Evolutionary conservation across 129 eudicot genomes (phyloP).

Genomic region (Erigeron canadensis): DNA sequence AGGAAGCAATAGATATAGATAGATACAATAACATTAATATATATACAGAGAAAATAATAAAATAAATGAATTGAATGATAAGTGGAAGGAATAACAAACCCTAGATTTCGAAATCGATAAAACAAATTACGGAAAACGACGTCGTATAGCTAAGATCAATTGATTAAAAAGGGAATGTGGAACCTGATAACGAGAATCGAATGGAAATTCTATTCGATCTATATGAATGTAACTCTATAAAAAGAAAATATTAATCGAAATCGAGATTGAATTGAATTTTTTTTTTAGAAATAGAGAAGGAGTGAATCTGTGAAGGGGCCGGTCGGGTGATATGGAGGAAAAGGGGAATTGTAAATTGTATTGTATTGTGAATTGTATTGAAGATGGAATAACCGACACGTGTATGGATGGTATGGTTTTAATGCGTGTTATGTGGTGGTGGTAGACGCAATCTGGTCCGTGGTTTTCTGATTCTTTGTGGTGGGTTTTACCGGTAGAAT

Average conservation of each 20-base stretch:
- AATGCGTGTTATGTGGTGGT: slow-evolving; percentile 11
- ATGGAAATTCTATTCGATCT: slow-evolving; percentile 23
- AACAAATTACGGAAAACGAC: too few relatives aligned
- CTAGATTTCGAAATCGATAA: too few relatives aligned
- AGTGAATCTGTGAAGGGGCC: slow-evolving; percentile 15
- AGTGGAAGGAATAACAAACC: neutral
- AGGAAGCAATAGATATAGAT: slow-evolving; percentile 22
- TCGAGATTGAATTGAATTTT: slow-evolving; percentile 33
- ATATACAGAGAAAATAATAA: slow-evolving; percentile 18
- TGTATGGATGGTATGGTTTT: slow-evolving; percentile 30
- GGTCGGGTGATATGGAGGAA: slow-evolving; percentile 1
- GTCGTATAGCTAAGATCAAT: too few relatives aligned
- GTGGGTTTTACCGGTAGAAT: slow-evolving; percentile 37
- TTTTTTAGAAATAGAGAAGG: slow-evolving; percentile 31
- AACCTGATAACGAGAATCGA: slow-evolving; percentile 17
- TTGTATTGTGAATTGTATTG: too few relatives aligned
- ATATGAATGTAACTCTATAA: too few relatives aligned
- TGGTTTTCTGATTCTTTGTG: slow-evolving; percentile 23
- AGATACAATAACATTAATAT: neutral
- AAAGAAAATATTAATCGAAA: slow-evolving; percentile 29
- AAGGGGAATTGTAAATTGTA: too few relatives aligned
- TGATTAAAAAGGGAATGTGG: too few relatives aligned
- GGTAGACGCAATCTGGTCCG: neutral
- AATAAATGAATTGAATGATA: neutral
- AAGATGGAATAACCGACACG: slow-evolving; percentile 34